These are phyloP conservation scores for Fomitopsis schrenkii DNA, from an alignment of 1,284 basidiomycete genomes.

Conservation along the genomic window DNA sequence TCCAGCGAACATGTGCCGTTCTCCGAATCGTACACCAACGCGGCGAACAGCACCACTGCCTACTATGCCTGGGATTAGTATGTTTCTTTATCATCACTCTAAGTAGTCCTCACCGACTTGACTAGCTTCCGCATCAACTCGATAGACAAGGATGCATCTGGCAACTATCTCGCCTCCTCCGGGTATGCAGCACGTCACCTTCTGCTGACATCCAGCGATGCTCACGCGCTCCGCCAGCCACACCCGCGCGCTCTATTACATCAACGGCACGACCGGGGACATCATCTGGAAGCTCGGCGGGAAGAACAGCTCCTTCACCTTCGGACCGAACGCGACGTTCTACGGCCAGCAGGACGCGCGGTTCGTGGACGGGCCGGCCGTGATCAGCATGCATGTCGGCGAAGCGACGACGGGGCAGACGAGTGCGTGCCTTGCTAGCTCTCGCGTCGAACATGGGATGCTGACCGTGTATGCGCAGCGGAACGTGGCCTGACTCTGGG, in stretches of 20 bases:
- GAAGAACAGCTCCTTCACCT: not conserved
- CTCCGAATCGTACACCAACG: not conserved
- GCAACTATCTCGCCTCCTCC: not conserved
- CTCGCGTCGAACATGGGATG: not conserved
- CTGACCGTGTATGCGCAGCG: not conserved
- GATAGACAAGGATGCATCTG: not conserved
- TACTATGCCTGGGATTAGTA: not conserved
- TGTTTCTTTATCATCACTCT: not conserved
- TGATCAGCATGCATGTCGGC: not conserved
- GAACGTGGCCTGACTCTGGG: not conserved
- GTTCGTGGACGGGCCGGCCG: not conserved
- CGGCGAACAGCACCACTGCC: not conserved
- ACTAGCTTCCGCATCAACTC: not conserved
- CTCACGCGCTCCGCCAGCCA: not conserved
- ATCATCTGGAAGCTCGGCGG: not conserved
- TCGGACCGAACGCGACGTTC: not conserved
- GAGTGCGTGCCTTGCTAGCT: not conserved
- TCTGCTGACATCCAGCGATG: not conserved
- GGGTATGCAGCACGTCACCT: not conserved
- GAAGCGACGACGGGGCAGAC: not conserved
- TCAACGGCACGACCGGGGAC: not conserved
- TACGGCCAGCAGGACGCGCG: constrained; percentile 1
- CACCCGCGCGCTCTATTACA: not conserved
- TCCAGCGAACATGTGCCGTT: not conserved
- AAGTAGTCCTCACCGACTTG: too few relatives aligned